Conservation (phyloP, 2,329 filamentous ascomycete species). For the Diplodia intermedia region DNA sequence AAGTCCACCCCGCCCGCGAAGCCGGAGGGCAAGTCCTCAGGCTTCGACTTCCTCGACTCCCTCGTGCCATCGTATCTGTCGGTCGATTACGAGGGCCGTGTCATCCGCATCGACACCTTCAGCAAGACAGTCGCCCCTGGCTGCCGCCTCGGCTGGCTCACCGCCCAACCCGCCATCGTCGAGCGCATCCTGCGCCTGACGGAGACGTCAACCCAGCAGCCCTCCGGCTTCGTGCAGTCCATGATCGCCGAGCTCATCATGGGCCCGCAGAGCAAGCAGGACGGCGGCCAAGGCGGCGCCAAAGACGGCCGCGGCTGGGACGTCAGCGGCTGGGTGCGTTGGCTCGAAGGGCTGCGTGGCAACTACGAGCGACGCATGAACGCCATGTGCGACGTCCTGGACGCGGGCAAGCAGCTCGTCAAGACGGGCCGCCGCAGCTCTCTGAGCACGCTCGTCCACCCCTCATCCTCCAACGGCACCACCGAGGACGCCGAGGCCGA, state of each 20-base stretch:
- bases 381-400: conserved; percentile 75
- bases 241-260: conserved; percentile 80
- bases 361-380: conserved; percentile 87
- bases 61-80: conserved; percentile 82
- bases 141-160: conserved; percentile 89
- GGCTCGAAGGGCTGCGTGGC: conserved; percentile 83
- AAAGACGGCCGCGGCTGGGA: conserved; percentile 71
- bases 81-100: conserved; percentile 83
- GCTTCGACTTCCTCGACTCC: conserved; percentile 81
- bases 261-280: conserved; percentile 66
- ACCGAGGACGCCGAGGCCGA: conserved; percentile 43
- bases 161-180: conserved; percentile 77
- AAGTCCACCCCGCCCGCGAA: conserved; percentile 40
- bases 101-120: conserved; percentile 90
- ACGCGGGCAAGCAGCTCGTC: conserved; percentile 70
- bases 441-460: conserved; percentile 33
- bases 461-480: conserved; percentile 40
- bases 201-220: conserved; percentile 80
- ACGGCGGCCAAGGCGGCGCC: conserved; percentile 55
- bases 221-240: conserved; percentile 87
- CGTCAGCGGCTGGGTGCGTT: conserved; percentile 85
- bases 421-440: conserved; percentile 63
- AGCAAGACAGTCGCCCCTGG: conserved; percentile 92
- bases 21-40: conserved; percentile 58
- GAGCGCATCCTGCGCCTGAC: conserved; percentile 77